Base-by-base conservation (phyloP, 2,329 filamentous ascomycete genomes). In the Trichoderma brevicompactum region DNA sequence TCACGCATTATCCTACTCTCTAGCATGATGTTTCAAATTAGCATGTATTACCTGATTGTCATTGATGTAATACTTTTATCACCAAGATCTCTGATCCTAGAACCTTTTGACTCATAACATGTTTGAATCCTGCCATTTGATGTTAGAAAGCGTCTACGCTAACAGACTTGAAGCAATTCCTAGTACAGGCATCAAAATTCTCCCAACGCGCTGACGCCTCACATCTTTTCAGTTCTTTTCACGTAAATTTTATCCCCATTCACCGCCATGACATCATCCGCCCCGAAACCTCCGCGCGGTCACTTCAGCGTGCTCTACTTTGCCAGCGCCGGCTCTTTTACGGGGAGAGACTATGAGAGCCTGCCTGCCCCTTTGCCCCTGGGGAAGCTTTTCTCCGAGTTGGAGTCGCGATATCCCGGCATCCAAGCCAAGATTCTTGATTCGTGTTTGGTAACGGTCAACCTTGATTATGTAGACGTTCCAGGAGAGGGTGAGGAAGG, bases 261-360 rank as follows among this genome's bases (percentile, higher is more conserved):
- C n/a, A 23, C 19, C 32, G n/a, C 32, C 44, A 58, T 58, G 62
- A 81, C 80, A 77, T 72, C 74, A 12, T 73, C 77, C 36, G 69
- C 76, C 1, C 73, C 81, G 0, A 84, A 82, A 67, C 77, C 85
- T 10, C 85, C 87, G 1, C 69, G 79, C 49, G 88, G 85, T n/a
- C 85, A 91, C 69, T 96, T 95, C 79, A 90, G 85, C 65, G 80
- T 96, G 52, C 85, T 95, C 64, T 96, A 94, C 79, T 96, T 96
- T 78, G 92, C 92, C 65, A 85, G 87, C 68, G 91, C 91, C 13
- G 84, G 85, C 65, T 89, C 89, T 38, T 91, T 85, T 75, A 92
- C 92, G 1, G 80, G 81, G n/a, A 90, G 87, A 73, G 83, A 88
- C 66, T 80, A 81, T 67, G 92, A 95, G 73, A 72, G 79, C 15